These are phyloP conservation scores for Apiospora rasikravindrae DNA, from an alignment of 2,329 filamentous ascomycete genomes.

Conservation along the genomic window DNA sequence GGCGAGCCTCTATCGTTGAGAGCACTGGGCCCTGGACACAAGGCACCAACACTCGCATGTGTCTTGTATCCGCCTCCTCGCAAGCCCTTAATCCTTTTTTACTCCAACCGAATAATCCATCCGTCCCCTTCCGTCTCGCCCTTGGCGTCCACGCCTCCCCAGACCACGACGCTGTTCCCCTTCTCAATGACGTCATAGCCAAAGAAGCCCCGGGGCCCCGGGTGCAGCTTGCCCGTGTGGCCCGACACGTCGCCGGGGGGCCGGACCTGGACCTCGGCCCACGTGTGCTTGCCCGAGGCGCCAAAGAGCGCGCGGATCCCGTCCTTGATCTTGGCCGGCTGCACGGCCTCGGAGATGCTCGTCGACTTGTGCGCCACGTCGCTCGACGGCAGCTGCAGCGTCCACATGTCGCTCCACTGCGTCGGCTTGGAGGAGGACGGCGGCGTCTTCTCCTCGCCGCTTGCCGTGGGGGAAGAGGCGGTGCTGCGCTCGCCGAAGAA, in stretches of 20 bases:
- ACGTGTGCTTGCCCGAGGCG: conserved; percentile 51
- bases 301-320: conserved; percentile 48
- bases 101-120: conserved; percentile 41
- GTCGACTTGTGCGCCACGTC: conserved; percentile 30
- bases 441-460: conserved; percentile 24
- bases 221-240: conserved; percentile 48
- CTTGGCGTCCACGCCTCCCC: conserved; percentile 55
- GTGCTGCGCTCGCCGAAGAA: conserved; percentile 49
- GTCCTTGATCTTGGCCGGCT: conserved; percentile 56
- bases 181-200: conserved; percentile 48
- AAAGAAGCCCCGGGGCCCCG: conserved; percentile 46
- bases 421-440: no score
- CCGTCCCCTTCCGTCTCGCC: conserved; percentile 47
- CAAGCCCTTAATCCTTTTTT: not conserved
- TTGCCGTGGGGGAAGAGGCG: conserved; percentile 21
- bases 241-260: conserved; percentile 48
- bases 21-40: no score
- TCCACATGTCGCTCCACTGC: conserved; percentile 53
- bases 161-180: conserved; percentile 51
- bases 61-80: not conserved
- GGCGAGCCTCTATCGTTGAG: not conserved
- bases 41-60: not conserved
- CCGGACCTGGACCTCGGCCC: conserved; percentile 55
- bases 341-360: conserved; percentile 42
- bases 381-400: conserved; percentile 54